Evolutionary conservation across 2,329 filamentous ascomycete genomes (phyloP).

Genomic region (Coleophoma crateriformis): DNA sequence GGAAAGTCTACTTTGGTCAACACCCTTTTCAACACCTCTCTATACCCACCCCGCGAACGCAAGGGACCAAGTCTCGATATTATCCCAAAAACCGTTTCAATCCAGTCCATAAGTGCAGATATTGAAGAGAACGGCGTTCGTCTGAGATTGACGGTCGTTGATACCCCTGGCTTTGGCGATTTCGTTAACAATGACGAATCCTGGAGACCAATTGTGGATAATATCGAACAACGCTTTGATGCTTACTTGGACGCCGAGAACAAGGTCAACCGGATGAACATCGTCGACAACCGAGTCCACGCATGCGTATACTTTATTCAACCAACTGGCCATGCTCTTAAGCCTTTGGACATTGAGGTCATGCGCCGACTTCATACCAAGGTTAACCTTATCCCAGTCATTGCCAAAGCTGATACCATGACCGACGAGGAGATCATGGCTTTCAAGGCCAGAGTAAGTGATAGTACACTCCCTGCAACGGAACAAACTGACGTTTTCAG

Average conservation of each 20-base stretch:
- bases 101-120: constrained; percentile 90
- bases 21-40: constrained; percentile 98
- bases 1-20: constrained; percentile 99
- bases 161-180: constrained; percentile 96
- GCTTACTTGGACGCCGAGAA: constrained; percentile 98
- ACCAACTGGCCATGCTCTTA: constrained; percentile 95
- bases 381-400: constrained; percentile 99
- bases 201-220: constrained; percentile 98
- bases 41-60: constrained; percentile 98
- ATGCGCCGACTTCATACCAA: constrained; percentile 99
- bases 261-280: constrained; percentile 99
- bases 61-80: constrained; percentile 97
- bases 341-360: constrained; percentile 97
- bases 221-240: constrained; percentile 98
- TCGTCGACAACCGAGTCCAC: constrained; percentile 98
- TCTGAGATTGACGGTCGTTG: constrained; percentile 91
- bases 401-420: constrained; percentile 96
- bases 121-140: constrained; percentile 99
- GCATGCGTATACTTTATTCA: constrained; percentile 99
- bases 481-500: constrained; percentile 39
- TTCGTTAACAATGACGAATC: constrained; percentile 99
- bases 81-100: constrained; percentile 95
- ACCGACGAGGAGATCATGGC: constrained; percentile 92
- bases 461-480: no score
- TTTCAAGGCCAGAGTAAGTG: constrained; percentile 92